Evolutionary conservation across 345 rosid species (phyloP), one percentile per base, ranked within the genome.

Genomic region (Carallia brachiata): DNA sequence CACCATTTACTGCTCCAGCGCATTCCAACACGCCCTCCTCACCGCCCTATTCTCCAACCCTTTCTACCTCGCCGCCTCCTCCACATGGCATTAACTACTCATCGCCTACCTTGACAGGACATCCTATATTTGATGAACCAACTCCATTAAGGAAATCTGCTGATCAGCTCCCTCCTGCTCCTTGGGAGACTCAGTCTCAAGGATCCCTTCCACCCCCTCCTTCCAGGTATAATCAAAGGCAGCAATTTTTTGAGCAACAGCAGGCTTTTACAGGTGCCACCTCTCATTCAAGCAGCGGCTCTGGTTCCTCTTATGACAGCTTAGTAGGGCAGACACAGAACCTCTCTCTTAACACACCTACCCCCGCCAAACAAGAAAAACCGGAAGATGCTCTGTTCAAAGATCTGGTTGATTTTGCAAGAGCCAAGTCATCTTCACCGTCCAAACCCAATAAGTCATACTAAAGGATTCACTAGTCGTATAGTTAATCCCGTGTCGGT

Each of bases 371-470:
- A 74, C 82, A 89, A 74, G 84, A 70, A 47, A 88, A 87, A 77
- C 89, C 89, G 37, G 97, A 95, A 76, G 97, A 90, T 74, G 89
- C 79, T 54, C 92, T 95, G 66, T 92, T 95, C 84, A 87, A 90
- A 79, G 99, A 92, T 79, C 83, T 95, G 57, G 80, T 95, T 52
- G 99, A 92, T 75, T 90, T 92, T 75, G 91, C 97, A 0, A 95
- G 84, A 83, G 80, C 94, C 79, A 95, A 92, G 84, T 79, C 97
- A 10, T 86, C 96, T 1, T 77, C 96, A 44, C 63, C 95, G 1
- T 75, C 93, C 72, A 95, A 89, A 70, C 84, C 93, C 70, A 84
- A 80, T 72, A 86, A 87, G 66, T 88, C 97, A 39, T 85, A 83
- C 67, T 92, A 84, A 93, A 72, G 47, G 36, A 57, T 3, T 8